Evolutionary conservation across 305 asterid genomes (phyloP).

Genomic region (Fraxinus baroniana): DNA sequence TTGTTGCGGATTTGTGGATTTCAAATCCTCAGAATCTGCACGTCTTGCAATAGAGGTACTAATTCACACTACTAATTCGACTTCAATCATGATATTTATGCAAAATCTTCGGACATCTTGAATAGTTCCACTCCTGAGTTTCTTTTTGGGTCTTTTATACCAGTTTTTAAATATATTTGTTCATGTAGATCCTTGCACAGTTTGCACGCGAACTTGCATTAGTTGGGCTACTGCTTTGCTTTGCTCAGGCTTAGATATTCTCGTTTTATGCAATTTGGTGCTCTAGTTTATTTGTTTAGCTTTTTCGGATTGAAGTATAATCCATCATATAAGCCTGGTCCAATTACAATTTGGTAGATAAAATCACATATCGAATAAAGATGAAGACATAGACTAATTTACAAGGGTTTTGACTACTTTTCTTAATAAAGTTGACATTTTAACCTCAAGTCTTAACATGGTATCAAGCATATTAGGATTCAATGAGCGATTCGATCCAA

Average conservation of each 20-base stretch:
- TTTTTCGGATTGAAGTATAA: neutral
- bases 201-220: neutral
- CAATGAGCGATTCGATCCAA: too few relatives aligned
- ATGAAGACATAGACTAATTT: too few relatives aligned
- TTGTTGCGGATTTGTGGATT: conserved; percentile 60
- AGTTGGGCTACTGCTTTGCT: neutral
- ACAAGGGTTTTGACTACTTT: too few relatives aligned
- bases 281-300: neutral
- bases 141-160: neutral
- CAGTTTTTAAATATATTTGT: neutral
- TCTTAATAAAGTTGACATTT: too few relatives aligned
- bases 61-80: neutral
- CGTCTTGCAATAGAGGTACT: conserved; percentile 58
- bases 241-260: neutral
- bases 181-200: neutral
- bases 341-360: neutral
- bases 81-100: neutral
- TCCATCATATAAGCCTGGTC: neutral
- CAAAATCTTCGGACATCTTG: neutral
- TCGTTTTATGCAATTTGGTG: neutral
- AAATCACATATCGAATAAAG: too few relatives aligned
- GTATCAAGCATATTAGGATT: too few relatives aligned
- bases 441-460: too few relatives aligned
- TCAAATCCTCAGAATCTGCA: conserved; percentile 50
- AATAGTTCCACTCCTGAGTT: neutral